Evolutionary conservation across 2,329 filamentous ascomycete species (phyloP).

Genomic region (Aspergillus brasiliensis): DNA sequence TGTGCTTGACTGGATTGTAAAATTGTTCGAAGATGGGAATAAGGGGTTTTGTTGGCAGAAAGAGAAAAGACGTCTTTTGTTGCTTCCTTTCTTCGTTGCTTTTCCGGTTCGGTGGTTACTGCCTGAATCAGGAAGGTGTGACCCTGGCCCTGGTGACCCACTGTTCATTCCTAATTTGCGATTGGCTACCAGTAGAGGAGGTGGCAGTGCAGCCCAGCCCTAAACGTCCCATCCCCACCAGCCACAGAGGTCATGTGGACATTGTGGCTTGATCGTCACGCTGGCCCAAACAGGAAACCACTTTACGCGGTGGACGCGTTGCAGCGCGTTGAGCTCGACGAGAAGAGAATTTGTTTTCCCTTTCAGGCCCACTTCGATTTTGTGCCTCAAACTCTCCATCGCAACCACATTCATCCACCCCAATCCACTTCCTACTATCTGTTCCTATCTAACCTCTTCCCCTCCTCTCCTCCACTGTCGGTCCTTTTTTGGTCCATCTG

Average conservation of each 20-base stretch:
- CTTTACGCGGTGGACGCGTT: constrained; percentile 37
- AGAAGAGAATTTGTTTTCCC: constrained; percentile 27
- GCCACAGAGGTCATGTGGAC: constrained; percentile 14
- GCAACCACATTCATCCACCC: constrained; percentile 19
- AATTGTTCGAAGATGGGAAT: background rate
- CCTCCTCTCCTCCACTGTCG: constrained; percentile 4
- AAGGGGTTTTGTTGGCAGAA: background rate
- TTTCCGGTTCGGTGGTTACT: background rate
- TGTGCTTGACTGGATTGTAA: no score
- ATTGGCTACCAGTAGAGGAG: background rate
- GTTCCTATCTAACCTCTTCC: background rate
- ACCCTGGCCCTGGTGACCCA: constrained; percentile 1
- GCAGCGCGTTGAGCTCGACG: constrained; percentile 26
- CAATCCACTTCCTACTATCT: background rate
- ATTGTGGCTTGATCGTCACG: constrained; percentile 19
- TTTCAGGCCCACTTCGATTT: constrained; percentile 20
- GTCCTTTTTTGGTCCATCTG: constrained; percentile 4
- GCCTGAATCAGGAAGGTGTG: background rate
- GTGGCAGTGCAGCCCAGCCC: constrained; percentile 2
- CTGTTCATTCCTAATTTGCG: background rate
- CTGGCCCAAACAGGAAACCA: constrained; percentile 30
- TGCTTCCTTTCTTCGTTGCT: background rate
- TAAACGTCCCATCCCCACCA: background rate
- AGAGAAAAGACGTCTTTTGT: no score
- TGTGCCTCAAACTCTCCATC: constrained; percentile 15